A percentile compares a stretch with the other conserved stretches of the same genome.
Evolutionary conservation across 768 basidiomycete genomes (phyloP).

Genomic region (Xerocomus brunneocitrinus): DNA sequence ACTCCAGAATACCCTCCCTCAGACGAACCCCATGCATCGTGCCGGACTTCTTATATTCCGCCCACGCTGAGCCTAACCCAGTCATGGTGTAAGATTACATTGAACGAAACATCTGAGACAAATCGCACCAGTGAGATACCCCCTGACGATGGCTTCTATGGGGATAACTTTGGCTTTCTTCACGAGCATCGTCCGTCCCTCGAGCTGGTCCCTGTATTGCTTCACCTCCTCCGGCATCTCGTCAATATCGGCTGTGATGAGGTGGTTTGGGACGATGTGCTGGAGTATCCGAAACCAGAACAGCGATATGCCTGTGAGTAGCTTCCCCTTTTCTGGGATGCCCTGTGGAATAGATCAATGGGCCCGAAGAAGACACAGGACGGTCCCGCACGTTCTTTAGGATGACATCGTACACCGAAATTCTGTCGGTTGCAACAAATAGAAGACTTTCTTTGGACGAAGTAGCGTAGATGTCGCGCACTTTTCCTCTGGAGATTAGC

Average conservation of each 20-base stretch:
- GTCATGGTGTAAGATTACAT: conserved; percentile 5
- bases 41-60: conserved; percentile 82
- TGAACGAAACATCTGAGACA: not conserved
- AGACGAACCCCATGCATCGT: conserved; percentile 86
- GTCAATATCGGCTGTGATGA: conserved; percentile 70
- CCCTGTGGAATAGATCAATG: conserved; percentile 50
- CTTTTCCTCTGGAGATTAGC: conserved; percentile 87
- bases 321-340: conserved; percentile 88
- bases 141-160: conserved; percentile 92
- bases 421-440: conserved; percentile 93
- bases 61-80: conserved; percentile 84
- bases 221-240: conserved; percentile 80
- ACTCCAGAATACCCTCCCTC: conserved; percentile 76
- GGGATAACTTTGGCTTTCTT: conserved; percentile 83
- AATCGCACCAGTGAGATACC: conserved; percentile 85
- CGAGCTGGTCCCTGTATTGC: conserved; percentile 69
- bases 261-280: conserved; percentile 83
- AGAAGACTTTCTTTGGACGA: conserved; percentile 70
- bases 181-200: conserved; percentile 89
- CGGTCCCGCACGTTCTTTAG: conserved; percentile 73
- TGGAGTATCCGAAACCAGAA: conserved; percentile 92
- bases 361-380: not conserved
- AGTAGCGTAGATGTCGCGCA: conserved; percentile 87
- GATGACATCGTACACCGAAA: conserved; percentile 96
- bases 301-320: conserved; percentile 84